These are phyloP conservation scores for Colletotrichum acutatum DNA, from an alignment of 2,329 filamentous ascomycete genomes.

Conservation along the genomic window DNA sequence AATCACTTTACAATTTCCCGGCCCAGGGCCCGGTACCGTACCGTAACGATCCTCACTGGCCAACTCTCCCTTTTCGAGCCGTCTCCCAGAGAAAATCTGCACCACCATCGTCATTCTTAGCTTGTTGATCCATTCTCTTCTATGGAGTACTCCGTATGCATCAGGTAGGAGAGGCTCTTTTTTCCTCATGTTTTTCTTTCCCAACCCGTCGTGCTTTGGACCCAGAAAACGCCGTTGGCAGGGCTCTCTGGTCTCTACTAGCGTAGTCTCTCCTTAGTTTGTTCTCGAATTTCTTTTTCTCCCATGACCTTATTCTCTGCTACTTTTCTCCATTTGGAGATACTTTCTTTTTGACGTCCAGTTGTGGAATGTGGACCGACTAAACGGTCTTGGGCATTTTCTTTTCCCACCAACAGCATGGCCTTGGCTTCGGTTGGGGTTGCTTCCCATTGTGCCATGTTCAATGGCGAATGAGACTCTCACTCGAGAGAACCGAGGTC, in stretches of 20 bases:
- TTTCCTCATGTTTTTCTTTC: neutral
- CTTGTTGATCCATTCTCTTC: neutral
- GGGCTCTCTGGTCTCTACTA: neutral
- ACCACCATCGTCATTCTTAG: slow-evolving; percentile 6
- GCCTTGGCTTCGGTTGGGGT: neutral
- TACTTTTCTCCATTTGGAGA: neutral
- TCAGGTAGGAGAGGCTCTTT: neutral
- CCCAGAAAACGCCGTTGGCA: neutral
- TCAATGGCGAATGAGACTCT: neutral
- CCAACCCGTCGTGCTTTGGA: neutral
- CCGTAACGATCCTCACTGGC: slow-evolving; percentile 17
- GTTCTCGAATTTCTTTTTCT: neutral
- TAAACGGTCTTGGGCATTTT: neutral
- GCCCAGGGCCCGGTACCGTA: slow-evolving; percentile 10
- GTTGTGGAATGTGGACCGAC: neutral
- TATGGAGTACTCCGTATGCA: neutral
- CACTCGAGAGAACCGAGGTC: neutral
- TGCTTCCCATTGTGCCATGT: neutral
- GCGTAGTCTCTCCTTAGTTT: neutral
- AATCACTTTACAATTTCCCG: slow-evolving; percentile 34
- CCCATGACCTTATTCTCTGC: neutral
- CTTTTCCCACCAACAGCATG: neutral
- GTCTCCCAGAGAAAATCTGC: slow-evolving; percentile 19
- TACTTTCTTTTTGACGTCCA: neutral
- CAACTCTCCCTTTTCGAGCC: slow-evolving; percentile 4